Base-by-base conservation (phyloP, 2,329 filamentous ascomycete genomes). In the Colletotrichum liriopes region DNA sequence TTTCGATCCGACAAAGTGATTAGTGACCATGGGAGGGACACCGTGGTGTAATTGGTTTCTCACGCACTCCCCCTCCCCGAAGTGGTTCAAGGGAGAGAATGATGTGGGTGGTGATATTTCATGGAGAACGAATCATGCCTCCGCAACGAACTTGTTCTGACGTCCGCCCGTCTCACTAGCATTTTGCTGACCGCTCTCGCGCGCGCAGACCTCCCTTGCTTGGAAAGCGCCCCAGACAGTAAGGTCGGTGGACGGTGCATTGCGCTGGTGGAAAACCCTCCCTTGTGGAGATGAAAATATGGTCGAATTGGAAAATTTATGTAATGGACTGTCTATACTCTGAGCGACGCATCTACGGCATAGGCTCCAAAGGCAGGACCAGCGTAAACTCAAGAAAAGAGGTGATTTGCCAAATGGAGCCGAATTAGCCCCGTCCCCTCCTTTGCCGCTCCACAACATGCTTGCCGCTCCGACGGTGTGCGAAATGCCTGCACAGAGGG, bases 391-490 rank as follows among this genome's bases (percentile, higher is more conserved):
- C 41, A 47, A 62, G 26, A 62, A 60, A 68, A 54, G 18, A 60
- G 39, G 58, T 68, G 45, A 55, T 69, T 60, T 60, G 65, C 69
- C 47, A 69, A 47, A 64, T 65, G 54, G 47, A 60, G 59, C 65
- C 69, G 69, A 49, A 51, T 64, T 26, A 64, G 45, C n/a, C 51
- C 29, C 49, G 26, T 51, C 29, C 23, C 32, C 39, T 26, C 54
- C 35, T 29, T 45, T 47, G 20, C 43, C 29, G 29, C 20, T 37
- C 29, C n/a, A 51, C 26, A 26, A 23, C 43, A 49, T 35, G 59
- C 12, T 12, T 26, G 43, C 43, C 32, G 32, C 43, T 49, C 41
- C 20, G 29, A 29, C 11, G 14, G 18, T 51, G 59, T 14, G 14
- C 45, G 32, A 51, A 37, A 23, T 49, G 32, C 45, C 20, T 37